Evolutionary conservation across 495 filamentous ascomycete species (phyloP), one percentile per base, ranked within the genome.

Genomic region (Neurospora sp.): DNA sequence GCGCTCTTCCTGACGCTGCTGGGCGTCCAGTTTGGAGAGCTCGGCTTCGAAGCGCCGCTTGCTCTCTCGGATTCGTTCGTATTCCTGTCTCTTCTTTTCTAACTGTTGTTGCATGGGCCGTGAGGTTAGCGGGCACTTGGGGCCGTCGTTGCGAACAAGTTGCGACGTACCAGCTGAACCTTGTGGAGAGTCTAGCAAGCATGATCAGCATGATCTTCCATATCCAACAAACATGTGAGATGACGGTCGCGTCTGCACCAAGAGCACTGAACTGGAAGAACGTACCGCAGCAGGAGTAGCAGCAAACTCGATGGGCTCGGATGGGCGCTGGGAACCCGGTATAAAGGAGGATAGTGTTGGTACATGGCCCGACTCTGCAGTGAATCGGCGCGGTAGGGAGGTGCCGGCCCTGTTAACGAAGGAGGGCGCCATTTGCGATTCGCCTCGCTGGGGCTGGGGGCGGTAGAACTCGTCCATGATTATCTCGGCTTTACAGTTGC

Each of bases 1-100:
- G 69, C 89, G 87, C 78, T 93, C 93, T 76, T 96, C 92, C 74
- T 83, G 87, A 59, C 91, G 89, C 78, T 94, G 89, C 78, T 94
- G 91, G 73, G 94, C 85, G 76, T 96, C 94, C 45, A 97, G 84
- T 74, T 92, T 86, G 75, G 92, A 90, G 87, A 98, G 92, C 78
- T 97, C 92, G 74, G 91, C 91, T 81, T 97, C 91, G 79, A 97
- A 94, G 40, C 90, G 87, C 70, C 91, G 86, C 76, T 90, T 94
- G 80, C 95, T 92, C 81, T 97, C 92, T 73, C 91, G 89, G 79
- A 97, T 89, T 74, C 87, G 83, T 80, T 98, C 94, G 79, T 95
- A 93, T 78, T 97, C 93, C 75, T 91, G 85, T 69, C 92, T 91
- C 79, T 97, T 97, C 81, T 94, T 96, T 81, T 98, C 96, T 77